Base-by-base conservation (phyloP, 306 rosid species). In the Purshia tridentata region DNA sequence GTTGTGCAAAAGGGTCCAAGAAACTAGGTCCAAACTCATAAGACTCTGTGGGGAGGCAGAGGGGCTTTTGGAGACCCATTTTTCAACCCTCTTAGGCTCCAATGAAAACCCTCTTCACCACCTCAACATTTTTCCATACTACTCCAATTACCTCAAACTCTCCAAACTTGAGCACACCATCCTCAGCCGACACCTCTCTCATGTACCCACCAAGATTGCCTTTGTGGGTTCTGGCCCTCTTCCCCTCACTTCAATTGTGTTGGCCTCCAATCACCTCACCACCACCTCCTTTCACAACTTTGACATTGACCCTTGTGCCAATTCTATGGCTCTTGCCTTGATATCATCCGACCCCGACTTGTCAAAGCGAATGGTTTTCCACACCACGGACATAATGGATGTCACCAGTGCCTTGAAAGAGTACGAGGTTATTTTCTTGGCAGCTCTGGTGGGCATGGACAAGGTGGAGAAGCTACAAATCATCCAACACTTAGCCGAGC, bases 151-250 rank as follows among this genome's bases (percentile, higher is more conserved):
- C 84, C 87, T 89, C 77, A 93, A 89, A 48, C 98, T 93, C 19
- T 70, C 77, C 77, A 88, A 79, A 19, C 98, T 93, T 9, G 98
- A 93, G 50, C 86, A 72, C 87, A 74, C 77, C 4, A 80, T 89
- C 84, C 89, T 93, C 2, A 50, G 35, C 76, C 92, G 81, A 57
- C 86, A 93, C 80, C 60, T 39, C 41, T 20, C 78, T 12, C 70
- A 70, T 18, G 75, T 15, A 16, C 91, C 92, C 0, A 52, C 4
- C 51, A 62, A 83, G 15, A 76, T 91, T 9, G 97, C 97, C 73
- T 93, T 91, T 44, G 79, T 91, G n/a, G 98, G 98, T 40, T 93
- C 98, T 0, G 97, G 98, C 14, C 96, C 98, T 0, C 98, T 91
- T 41, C 97, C 98, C 6, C 84, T 93, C 0, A 87, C 98, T 29